These are phyloP conservation scores for Arabidopsis arenosa DNA, from an alignment of 345 rosid genomes.

Conservation along the genomic window DNA sequence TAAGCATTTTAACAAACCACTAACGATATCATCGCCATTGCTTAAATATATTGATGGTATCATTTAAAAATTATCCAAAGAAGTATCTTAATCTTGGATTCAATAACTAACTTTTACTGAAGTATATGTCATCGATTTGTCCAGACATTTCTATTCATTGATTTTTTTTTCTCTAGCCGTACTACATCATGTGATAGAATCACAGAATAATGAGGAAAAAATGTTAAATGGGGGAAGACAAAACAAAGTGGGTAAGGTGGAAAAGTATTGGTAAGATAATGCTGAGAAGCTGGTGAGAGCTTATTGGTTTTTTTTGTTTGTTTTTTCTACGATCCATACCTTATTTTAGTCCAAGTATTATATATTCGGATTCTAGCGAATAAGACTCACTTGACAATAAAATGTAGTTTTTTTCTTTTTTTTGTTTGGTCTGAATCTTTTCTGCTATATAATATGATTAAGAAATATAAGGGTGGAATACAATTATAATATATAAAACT, in stretches of 20 bases:
- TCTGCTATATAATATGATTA: too few species aligned
- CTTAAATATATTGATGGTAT: too few species aligned
- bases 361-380: background rate
- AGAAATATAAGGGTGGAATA: too few species aligned
- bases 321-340: conserved; percentile 11
- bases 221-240: conserved; percentile 26
- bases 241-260: conserved; percentile 46
- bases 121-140: background rate
- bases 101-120: background rate
- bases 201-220: background rate
- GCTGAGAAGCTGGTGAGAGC: conserved; percentile 23
- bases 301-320: conserved; percentile 28
- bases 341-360: background rate
- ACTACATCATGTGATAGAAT: conserved; percentile 12
- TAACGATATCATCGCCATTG: background rate
- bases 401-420: background rate
- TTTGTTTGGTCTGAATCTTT: too few species aligned
- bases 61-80: background rate
- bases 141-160: background rate
- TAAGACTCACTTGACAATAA: background rate
- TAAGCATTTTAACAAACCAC: background rate
- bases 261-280: conserved; percentile 34
- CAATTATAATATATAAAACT: too few species aligned
- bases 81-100: background rate
- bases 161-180: background rate